phyloP scores from a whole-genome alignment of 352 stramenopile genomes.

The Pythium aquatile region DNA sequence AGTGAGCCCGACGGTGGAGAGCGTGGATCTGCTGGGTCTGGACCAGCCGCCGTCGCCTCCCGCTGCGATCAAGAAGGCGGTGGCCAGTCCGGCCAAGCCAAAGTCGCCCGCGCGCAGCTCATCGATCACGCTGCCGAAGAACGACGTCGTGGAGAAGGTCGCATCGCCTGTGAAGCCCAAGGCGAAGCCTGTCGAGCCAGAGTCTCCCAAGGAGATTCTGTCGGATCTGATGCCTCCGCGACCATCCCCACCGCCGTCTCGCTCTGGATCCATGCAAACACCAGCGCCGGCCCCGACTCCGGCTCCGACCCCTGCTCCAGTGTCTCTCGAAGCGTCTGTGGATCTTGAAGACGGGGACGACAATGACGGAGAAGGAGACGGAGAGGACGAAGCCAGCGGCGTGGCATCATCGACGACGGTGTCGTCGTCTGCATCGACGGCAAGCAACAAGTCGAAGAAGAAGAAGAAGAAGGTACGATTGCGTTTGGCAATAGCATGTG shows the following conservation, averaged over 20 bases:
- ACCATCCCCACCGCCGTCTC: conserved; percentile 13
- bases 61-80: background rate
- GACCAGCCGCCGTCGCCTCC: conserved; percentile 30
- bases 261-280: background rate
- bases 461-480: conserved; percentile 56
- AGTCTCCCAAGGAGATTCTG: conserved; percentile 11
- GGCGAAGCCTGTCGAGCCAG: conserved; percentile 17
- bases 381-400: conserved; percentile 31
- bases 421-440: conserved; percentile 30
- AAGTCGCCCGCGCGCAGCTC: conserved; percentile 22
- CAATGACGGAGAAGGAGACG: conserved; percentile 35
- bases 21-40: conserved; percentile 46
- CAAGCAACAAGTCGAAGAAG: conserved; percentile 52
- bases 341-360: conserved; percentile 30
- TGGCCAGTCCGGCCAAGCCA: conserved; percentile 10
- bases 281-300: background rate
- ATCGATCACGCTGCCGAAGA: conserved; percentile 1
- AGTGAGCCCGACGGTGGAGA: conserved; percentile 32
- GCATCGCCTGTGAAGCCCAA: conserved; percentile 11
- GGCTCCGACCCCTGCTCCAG: background rate
- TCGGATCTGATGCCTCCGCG: conserved; percentile 23
- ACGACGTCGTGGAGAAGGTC: conserved; percentile 4
- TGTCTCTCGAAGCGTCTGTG: conserved; percentile 2
- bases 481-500: background rate
- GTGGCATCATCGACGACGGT: conserved; percentile 21